These are phyloP conservation scores for Sporothrix luriei DNA, from an alignment of 2,329 filamentous ascomycete species.

Conservation along the genomic window DNA sequence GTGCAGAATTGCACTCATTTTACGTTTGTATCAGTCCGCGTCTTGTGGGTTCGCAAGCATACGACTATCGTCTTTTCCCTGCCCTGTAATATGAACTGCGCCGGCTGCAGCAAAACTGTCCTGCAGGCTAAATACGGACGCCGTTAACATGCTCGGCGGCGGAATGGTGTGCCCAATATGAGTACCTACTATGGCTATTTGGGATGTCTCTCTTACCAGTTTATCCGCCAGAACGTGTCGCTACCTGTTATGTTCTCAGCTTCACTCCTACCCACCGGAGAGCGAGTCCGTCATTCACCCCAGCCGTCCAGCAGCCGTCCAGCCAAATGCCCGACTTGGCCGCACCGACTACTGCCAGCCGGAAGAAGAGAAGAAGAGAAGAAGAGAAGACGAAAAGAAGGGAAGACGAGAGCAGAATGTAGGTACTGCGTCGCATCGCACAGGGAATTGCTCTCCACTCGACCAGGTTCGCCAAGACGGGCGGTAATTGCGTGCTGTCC, in stretches of 20 bases:
- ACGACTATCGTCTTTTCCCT: too few species aligned
- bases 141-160: not conserved
- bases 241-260: not conserved
- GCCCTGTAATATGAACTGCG: not conserved
- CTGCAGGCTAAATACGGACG: slow-evolving; percentile 2
- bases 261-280: too few species aligned
- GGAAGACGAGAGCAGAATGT: too few species aligned
- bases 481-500: not conserved
- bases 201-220: not conserved
- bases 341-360: not conserved
- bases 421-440: too few species aligned
- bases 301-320: too few species aligned
- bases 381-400: too few species aligned
- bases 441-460: not conserved
- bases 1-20: too few species aligned
- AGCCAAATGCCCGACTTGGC: not conserved
- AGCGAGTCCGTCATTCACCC: too few species aligned
- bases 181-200: slow-evolving; percentile 14
- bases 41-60: too few species aligned
- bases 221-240: not conserved
- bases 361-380: too few species aligned
- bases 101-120: not conserved
- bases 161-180: not conserved
- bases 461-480: slow-evolving; percentile 12
- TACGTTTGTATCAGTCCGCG: too few species aligned